Base-by-base conservation (phyloP, 208 protist species). In the Leptomonas seymouri region DNA sequence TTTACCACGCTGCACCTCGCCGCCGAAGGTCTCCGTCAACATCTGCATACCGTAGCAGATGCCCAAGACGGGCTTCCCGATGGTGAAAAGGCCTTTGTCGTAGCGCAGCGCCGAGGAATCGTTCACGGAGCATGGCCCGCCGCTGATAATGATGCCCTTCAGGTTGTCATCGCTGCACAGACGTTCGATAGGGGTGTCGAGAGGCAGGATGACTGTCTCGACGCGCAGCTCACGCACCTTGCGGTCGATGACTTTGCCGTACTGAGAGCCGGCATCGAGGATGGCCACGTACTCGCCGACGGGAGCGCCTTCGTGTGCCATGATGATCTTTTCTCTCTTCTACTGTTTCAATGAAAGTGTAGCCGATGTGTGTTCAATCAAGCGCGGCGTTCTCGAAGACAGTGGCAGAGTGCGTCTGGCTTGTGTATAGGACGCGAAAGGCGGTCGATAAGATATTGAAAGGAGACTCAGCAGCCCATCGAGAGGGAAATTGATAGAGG, bases 1-100 rank as follows among this genome's bases (percentile, higher is more conserved):
- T 9, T 55, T 72, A 14, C 93, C 96, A 25, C 75, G 75, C 66
- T 86, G 85, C 31, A 99, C 94, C n/a, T 65, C 80, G 25, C 97
- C 98, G 28, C 96, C 96, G 68, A 89, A 96, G 31, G 69, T 41
- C 31, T 76, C 74, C 53, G 87, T 85, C 44, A 99, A 76, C 27
- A 99, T 82, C 82, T 99, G 97, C 88, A 98, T 97, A n/a, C 98
- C 98, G 71, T 99, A 99, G 85, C 98, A 99, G 61, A 99, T 99
- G 65, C 98, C 98, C 1, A 99, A 73, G 7, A 99, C 74, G 1
- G 98, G 97, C 58, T 96, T 87, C 44, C 82, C 81, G 14, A 90
- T 55, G n/a, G 55, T 67, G 70, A 98, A 97, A 20, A 98, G 61
- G 20, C 71, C 68, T 16, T 58, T 28, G 66, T 96, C 85, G 61